Conservation (phyloP, 768 basidiomycete species). For the Thelephora ganbajun region DNA sequence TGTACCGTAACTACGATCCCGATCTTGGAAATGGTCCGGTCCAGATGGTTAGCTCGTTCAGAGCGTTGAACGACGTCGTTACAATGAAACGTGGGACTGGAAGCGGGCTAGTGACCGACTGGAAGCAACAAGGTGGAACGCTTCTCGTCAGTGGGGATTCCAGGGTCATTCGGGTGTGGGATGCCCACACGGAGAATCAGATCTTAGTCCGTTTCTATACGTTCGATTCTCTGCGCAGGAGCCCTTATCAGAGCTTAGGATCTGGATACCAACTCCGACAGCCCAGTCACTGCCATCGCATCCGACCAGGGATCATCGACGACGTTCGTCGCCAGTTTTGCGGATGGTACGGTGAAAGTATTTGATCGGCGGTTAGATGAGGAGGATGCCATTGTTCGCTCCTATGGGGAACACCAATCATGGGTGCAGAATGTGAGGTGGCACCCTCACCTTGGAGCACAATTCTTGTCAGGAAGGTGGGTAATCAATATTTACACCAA, state of each 20-base stretch:
- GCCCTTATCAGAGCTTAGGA: slow-evolving; percentile 36
- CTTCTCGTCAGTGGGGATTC: slow-evolving; percentile 89
- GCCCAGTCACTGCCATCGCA: slow-evolving; percentile 74
- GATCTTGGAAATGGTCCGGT: slow-evolving; percentile 54
- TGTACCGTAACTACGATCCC: slow-evolving; percentile 88
- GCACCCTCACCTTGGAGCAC: slow-evolving; percentile 53
- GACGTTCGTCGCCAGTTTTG: slow-evolving; percentile 83
- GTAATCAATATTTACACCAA: slow-evolving; percentile 8
- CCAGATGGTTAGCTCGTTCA: slow-evolving; percentile 90
- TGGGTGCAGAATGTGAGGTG: slow-evolving; percentile 90
- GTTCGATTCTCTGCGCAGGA: not conserved
- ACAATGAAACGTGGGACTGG: slow-evolving; percentile 53
- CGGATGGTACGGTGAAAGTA: slow-evolving; percentile 77
- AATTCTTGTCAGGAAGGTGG: slow-evolving; percentile 81
- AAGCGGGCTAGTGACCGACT: slow-evolving; percentile 72
- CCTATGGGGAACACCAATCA: slow-evolving; percentile 58
- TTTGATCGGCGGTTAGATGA: slow-evolving; percentile 86
- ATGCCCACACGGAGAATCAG: slow-evolving; percentile 79
- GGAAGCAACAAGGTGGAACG: slow-evolving; percentile 81
- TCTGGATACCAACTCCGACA: slow-evolving; percentile 78
- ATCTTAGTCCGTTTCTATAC: slow-evolving; percentile 37
- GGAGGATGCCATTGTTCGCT: slow-evolving; percentile 69
- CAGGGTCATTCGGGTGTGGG: slow-evolving; percentile 83
- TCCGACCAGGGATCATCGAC: slow-evolving; percentile 67
- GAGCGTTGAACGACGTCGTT: slow-evolving; percentile 69